A percentile compares a stretch with the other conserved stretches of the same genome.
Evolutionary conservation across 140 eudicot species (phyloP).

Genomic region (Artemisia princeps): DNA sequence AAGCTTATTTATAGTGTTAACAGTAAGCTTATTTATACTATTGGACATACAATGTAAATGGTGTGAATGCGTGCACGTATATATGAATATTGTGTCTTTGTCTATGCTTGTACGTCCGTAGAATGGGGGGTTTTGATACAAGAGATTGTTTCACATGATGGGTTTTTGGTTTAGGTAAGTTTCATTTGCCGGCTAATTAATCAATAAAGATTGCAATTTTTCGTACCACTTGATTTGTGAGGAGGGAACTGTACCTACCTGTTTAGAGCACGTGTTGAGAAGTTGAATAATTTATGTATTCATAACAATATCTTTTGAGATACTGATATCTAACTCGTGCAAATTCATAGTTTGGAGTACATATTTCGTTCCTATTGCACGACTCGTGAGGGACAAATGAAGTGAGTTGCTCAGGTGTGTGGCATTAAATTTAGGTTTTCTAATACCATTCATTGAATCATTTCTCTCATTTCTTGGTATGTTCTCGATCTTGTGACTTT

Average conservation of each 20-base stretch:
- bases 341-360: conserved; percentile 13
- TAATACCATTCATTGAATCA: not conserved
- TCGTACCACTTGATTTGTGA: too few species aligned
- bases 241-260: not conserved
- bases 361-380: conserved; percentile 2
- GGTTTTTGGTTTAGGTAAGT: too few species aligned
- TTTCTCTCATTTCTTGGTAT: not conserved
- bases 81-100: not conserved
- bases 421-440: not conserved
- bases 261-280: not conserved
- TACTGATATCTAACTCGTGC: not conserved
- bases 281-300: not conserved
- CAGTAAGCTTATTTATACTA: conserved; percentile 12
- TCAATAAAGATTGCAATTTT: too few species aligned
- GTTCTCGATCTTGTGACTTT: not conserved
- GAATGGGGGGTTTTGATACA: not conserved
- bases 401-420: conserved; percentile 12
- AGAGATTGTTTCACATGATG: too few species aligned
- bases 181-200: too few species aligned
- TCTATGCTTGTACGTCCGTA: not conserved
- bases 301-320: not conserved
- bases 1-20: conserved; percentile 17
- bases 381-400: conserved; percentile 4
- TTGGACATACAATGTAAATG: conserved; percentile 2
- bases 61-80: conserved; percentile 27